Evolutionary conservation across 108 stramenopile genomes (phyloP).

Genomic region (Pseudonitzschia pungens): DNA sequence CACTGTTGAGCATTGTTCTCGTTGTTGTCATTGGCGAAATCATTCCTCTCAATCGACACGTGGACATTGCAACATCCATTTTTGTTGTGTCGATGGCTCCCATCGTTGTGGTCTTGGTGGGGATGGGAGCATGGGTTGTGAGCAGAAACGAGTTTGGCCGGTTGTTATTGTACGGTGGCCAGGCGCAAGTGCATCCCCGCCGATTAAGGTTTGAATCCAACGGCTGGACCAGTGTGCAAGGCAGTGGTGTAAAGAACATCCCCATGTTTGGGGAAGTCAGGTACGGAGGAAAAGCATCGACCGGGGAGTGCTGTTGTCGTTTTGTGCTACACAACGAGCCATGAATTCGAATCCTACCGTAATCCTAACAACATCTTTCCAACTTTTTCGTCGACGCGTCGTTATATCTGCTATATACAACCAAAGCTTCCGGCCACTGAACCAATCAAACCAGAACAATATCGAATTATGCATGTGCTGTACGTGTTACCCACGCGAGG

Average conservation of each 20-base stretch:
- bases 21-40: constrained; percentile 74
- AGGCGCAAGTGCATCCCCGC: constrained; percentile 77
- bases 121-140: constrained; percentile 82
- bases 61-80: constrained; percentile 53
- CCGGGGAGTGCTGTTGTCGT: not conserved
- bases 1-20: constrained; percentile 66
- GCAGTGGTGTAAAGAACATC: constrained; percentile 68
- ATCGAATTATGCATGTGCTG: constrained; percentile 56
- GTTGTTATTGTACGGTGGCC: constrained; percentile 79
- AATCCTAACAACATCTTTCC: not conserved
- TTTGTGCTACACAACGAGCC: not conserved
- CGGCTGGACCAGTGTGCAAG: constrained; percentile 83
- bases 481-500: constrained; percentile 76
- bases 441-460: constrained; percentile 38
- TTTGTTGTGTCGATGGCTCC: constrained; percentile 77
- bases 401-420: not conserved
- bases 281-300: constrained; percentile 27
- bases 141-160: constrained; percentile 81
- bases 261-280: constrained; percentile 91
- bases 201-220: constrained; percentile 60
- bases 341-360: not conserved
- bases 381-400: not conserved
- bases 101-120: constrained; percentile 64
- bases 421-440: constrained; percentile 59
- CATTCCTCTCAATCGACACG: constrained; percentile 44